These are phyloP conservation scores for Syncephalis plumigaleata DNA, from an alignment of 371 early-diverging fungal species.

Conservation along the genomic window DNA sequence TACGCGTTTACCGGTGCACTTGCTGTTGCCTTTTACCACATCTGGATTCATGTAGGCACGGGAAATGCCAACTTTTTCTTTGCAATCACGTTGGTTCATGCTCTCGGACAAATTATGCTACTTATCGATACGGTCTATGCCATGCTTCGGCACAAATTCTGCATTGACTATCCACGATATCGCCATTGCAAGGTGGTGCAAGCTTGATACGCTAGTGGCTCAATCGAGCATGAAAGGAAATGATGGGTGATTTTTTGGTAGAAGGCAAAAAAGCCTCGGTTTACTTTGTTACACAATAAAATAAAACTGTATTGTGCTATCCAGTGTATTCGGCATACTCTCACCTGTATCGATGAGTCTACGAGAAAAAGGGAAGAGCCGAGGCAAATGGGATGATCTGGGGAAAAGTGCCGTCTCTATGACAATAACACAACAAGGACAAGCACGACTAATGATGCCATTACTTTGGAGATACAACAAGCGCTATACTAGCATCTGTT, in stretches of 20 bases:
- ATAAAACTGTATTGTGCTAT: no score
- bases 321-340: no score
- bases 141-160: constrained; percentile 55
- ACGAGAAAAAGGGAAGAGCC: no score
- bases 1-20: constrained; percentile 55
- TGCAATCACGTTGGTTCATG: constrained; percentile 83
- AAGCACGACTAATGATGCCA: background rate
- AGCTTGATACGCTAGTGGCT: constrained; percentile 1
- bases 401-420: no score
- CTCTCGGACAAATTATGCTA: constrained; percentile 62
- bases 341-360: no score
- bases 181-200: constrained; percentile 3
- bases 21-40: constrained; percentile 78
- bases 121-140: constrained; percentile 65
- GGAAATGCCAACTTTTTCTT: constrained; percentile 97
- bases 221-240: no score
- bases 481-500: background rate
- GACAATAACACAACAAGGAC: no score
- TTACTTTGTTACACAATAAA: no score
- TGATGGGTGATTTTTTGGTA: no score
- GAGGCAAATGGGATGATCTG: no score
- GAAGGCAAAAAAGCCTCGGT: no score
- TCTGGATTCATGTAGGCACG: constrained; percentile 86
- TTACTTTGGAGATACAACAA: no score
- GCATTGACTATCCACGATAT: constrained; percentile 19